Base-by-base conservation (phyloP, 306 rosid species). In the Cyamopsis tetragonoloba region DNA sequence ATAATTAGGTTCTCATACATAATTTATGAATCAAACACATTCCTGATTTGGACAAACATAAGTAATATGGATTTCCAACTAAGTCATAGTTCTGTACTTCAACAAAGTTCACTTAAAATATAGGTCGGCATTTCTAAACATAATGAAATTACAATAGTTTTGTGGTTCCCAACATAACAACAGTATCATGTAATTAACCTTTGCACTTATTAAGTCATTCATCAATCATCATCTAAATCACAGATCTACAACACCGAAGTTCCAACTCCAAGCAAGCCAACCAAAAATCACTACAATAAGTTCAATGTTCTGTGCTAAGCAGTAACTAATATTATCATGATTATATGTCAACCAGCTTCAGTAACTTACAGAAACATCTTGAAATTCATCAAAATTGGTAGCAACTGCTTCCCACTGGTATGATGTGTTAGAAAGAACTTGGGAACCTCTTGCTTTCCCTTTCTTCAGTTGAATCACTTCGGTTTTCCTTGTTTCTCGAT, bases 361-460 rank as follows among this genome's bases (percentile, higher is more conserved):
- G 70, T 58, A 72, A 88, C 99, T 95, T 84, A 95, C 99, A 41
- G 96, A 84, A 73, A 95, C 99, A 82, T 91, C 96, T 82, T 85
- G 92, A 84, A 95, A 95, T 84, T 95, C 99, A 76, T 91, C 99
- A 74, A 95, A 86, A 82, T 86, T 91, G 75, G 96, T 95, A 59
- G 99, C 99, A 39, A 95, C 96, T 30, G 97, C 82, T 73, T 95
- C 97, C 99, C 99, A 95, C 82, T 80, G 86, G 76, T 87, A 91
- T 63, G 95, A 59, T 41, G 95, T 81, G 69, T 56, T 82, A 42
- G 88, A 93, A 70, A 83, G 86, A 79, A 95, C 84, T 28, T 87
- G 83, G 43, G 99, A 91, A 79, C 99, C 99, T 79, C 91, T 95
- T 62, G 83, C 6, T 63, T 84, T 95, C 13, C 84, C 88, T 72